Base-by-base conservation (phyloP, 345 rosid species). In the Lepidium aucheri region DNA sequence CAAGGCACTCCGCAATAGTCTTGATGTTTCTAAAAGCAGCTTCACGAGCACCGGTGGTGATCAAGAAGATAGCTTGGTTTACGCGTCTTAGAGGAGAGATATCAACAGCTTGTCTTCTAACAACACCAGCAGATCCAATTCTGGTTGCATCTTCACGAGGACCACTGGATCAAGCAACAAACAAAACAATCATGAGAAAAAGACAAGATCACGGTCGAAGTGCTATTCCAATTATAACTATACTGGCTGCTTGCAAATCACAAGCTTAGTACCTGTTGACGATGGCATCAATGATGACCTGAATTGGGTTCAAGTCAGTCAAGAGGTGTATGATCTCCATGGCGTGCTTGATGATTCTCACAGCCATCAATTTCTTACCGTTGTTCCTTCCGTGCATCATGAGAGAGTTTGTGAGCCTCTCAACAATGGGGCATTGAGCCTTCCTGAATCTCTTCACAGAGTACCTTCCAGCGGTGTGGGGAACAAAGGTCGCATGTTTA, bases 361-460 rank as follows among this genome's bases (percentile, higher is more conserved):
- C 97, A 0, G 94, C 97, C 90, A 85, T 69, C 64, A 90, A 24
- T 8, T 89, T 90, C 79, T 90, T 90, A 5, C 95, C 95, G 2
- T 90, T 90, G 78, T 90, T 90, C 46, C 95, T 72, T 1, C 96
- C 95, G 34, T 90, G 85, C 95, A 87, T 90, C 97, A 87, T 87
- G 33, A 90, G 83, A 3, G 95, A 87, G 85, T 90, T 90, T 0
- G 97, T 85, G 7, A 86, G 89, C 80, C 94, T 81, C 79, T 89
- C 96, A 2, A 86, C 82, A 28, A 89, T 86, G 10, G 94, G 96
- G 76, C 94, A 86, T 12, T 89, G 96, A 10, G 96, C 87, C 74
- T 89, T 89, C 80, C 91, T 82, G 86, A 89, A 89, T 9, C 94
- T 80, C 80, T 89, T 86, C 9, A 78, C 89, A 3, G 96, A 85